These are phyloP conservation scores for Solanum tacnaense DNA, from an alignment of 257 asterid species.

Conservation along the genomic window DNA sequence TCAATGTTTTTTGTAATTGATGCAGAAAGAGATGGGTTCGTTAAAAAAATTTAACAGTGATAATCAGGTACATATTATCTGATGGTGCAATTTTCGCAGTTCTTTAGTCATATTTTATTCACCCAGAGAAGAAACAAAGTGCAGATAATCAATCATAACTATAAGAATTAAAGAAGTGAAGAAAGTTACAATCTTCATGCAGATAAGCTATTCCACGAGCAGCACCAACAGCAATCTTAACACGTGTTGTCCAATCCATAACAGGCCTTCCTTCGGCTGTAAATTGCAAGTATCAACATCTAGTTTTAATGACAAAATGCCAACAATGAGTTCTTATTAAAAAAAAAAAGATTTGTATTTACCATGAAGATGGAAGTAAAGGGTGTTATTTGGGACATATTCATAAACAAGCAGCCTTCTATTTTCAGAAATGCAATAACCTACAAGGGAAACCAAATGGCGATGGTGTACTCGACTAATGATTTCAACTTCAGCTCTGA, in stretches of 20 bases:
- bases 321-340: neutral
- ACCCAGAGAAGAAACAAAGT: neutral
- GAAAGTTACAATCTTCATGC: constrained; percentile 86
- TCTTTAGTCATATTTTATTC: neutral
- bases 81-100: neutral
- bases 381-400: constrained; percentile 73
- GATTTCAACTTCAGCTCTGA: constrained; percentile 91
- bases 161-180: neutral
- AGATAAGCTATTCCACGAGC: constrained; percentile 99
- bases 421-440: constrained; percentile 79
- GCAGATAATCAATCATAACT: neutral
- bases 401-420: constrained; percentile 83
- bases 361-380: constrained; percentile 98
- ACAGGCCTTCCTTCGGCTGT: constrained; percentile 58
- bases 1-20: neutral
- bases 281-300: constrained; percentile 5
- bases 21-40: neutral
- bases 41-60: neutral
- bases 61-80: neutral
- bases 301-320: neutral
- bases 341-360: constrained; percentile 4
- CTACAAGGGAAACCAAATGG: constrained; percentile 92
- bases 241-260: constrained; percentile 78
- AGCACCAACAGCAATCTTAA: constrained; percentile 80
- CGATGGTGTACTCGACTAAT: constrained; percentile 93